phyloP scores from a whole-genome alignment of 441 rosid species.

The Dalechampia spathulata region DNA sequence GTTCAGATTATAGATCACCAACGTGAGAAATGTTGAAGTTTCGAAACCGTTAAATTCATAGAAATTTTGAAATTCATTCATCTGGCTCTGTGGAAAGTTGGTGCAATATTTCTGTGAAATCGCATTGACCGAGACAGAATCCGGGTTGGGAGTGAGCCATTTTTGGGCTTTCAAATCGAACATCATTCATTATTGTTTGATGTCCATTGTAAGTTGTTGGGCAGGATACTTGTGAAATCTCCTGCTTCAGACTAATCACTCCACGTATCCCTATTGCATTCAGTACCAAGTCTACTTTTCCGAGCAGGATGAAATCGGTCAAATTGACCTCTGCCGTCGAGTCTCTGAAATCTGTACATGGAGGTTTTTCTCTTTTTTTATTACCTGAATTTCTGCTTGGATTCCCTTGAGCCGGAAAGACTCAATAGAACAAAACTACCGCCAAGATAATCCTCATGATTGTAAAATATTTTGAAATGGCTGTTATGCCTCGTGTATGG shows the following conservation, averaged over 20 bases:
- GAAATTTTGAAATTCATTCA: background rate
- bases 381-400: background rate
- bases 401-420: too few species aligned
- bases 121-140: background rate
- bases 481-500: too few species aligned
- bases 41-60: background rate
- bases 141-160: background rate
- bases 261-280: background rate
- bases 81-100: background rate
- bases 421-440: too few species aligned
- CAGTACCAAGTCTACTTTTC: background rate
- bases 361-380: background rate
- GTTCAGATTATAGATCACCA: conserved; percentile 39
- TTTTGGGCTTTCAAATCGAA: background rate
- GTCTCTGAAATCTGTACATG: background rate
- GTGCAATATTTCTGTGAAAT: background rate
- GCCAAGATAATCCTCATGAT: too few species aligned
- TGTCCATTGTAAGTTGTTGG: background rate
- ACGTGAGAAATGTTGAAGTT: conserved; percentile 17
- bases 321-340: too few species aligned
- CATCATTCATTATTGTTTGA: background rate
- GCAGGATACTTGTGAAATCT: background rate
- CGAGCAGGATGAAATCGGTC: background rate
- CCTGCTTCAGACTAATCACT: background rate
- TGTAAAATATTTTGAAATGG: too few species aligned